Percentiles rank a stretch among this genome's conserved stretches.
Conservation (phyloP, 2,329 filamentous ascomycete species). For the Cordyceps fumosorosea region DNA sequence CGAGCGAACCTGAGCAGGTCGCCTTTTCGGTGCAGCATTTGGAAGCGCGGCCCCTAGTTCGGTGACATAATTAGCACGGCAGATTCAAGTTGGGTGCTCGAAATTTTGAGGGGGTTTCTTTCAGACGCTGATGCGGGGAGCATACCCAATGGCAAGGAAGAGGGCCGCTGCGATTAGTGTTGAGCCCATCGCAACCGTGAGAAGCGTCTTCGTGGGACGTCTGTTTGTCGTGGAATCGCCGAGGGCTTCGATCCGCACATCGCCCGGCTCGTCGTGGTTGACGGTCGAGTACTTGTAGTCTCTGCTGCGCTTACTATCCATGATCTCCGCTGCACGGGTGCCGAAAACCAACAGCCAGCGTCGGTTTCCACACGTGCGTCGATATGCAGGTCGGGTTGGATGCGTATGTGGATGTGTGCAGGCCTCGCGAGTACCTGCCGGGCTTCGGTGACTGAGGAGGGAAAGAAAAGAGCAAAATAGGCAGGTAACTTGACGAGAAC, state of each 20-base stretch:
- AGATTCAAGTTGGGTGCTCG: not conserved
- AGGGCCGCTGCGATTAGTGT: constrained; percentile 5
- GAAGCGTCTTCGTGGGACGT: not conserved
- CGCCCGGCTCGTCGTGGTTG: not conserved
- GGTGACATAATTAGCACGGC: not conserved
- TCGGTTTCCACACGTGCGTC: constrained; percentile 4
- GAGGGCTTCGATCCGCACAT: not conserved
- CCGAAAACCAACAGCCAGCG: not conserved
- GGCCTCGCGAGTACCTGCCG: not conserved
- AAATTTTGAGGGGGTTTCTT: not conserved
- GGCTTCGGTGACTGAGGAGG: not conserved
- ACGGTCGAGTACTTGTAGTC: constrained; percentile 9
- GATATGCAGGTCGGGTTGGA: not conserved
- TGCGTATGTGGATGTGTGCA: not conserved
- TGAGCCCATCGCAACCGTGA: constrained; percentile 5
- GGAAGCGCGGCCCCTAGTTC: not conserved
- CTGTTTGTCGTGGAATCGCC: not conserved
- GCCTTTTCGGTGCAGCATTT: constrained; percentile 1
- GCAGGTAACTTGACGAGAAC: not conserved
- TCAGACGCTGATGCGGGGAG: not conserved
- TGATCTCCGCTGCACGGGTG: not conserved
- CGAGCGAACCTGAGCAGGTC: constrained; percentile 40
- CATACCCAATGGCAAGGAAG: constrained; percentile 5
- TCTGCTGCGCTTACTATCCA: constrained; percentile 4
- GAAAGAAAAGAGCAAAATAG: not conserved